Conservation (phyloP, 805 yeast genomes). For the Monosporozyma siamensis region DNA sequence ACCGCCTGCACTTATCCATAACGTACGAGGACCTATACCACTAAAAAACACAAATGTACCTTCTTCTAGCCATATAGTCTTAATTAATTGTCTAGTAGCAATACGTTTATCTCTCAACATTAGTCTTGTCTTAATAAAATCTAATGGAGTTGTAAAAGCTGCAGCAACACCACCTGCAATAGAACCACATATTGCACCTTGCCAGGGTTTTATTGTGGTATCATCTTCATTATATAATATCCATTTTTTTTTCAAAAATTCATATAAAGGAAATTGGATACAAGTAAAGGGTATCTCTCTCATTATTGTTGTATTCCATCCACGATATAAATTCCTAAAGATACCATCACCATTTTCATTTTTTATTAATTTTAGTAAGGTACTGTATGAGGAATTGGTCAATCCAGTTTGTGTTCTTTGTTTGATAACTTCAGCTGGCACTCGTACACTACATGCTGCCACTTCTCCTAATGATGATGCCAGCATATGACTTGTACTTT, state of each 20-base stretch:
- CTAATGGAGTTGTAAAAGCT: constrained; percentile 71
- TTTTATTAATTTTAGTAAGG: constrained; percentile 51
- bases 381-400: constrained; percentile 47
- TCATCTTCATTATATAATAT: constrained; percentile 27
- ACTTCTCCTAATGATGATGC: constrained; percentile 86
- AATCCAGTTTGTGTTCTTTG: constrained; percentile 82
- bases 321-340: constrained; percentile 73
- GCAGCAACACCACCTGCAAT: constrained; percentile 79
- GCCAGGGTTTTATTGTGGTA: constrained; percentile 39
- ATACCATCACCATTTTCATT: constrained; percentile 73
- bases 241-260: constrained; percentile 59
- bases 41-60: constrained; percentile 63
- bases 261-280: constrained; percentile 92
- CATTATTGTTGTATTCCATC: constrained; percentile 86
- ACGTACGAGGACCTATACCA: constrained; percentile 91
- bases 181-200: constrained; percentile 80
- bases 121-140: constrained; percentile 71
- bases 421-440: constrained; percentile 93
- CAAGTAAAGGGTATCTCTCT: constrained; percentile 95
- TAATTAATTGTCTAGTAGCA: constrained; percentile 40
- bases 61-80: constrained; percentile 53
- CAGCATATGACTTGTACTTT: constrained; percentile 63
- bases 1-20: constrained; percentile 98
- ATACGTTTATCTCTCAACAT: constrained; percentile 56
- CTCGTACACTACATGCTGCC: constrained; percentile 88